A percentile compares a stretch with the other conserved stretches of the same genome.
Evolutionary conservation across 225 moss, liverwort and hornwort genomes (phyloP).

Genomic region (Bryum argenteum): DNA sequence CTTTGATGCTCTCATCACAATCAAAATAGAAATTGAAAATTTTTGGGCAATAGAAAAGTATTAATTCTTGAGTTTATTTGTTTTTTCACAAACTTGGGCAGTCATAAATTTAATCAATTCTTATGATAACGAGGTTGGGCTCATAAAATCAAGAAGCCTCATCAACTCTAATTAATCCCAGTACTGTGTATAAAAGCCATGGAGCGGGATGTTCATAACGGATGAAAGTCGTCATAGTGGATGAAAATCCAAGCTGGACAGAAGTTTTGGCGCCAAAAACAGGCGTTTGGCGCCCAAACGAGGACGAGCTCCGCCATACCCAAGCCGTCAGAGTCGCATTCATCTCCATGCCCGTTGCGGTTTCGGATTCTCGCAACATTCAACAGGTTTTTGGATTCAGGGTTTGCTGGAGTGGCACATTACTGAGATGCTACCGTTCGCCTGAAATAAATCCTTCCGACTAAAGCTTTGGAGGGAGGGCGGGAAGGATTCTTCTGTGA

Average conservation of each 20-base stretch:
- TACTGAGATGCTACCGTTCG: neutral
- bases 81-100: too few relatives aligned
- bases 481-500: neutral
- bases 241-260: slow-evolving; percentile 18
- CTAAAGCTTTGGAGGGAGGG: neutral
- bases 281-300: slow-evolving; percentile 12
- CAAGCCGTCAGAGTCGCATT: neutral
- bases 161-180: too few relatives aligned
- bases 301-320: neutral
- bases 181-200: too few relatives aligned
- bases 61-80: too few relatives aligned
- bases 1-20: too few relatives aligned
- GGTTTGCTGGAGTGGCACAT: neutral
- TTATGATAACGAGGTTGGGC: too few relatives aligned
- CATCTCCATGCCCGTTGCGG: slow-evolving; percentile 8
- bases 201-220: neutral
- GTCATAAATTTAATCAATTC: too few relatives aligned
- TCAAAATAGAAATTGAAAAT: too few relatives aligned
- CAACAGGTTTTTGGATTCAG: neutral
- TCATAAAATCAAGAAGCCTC: too few relatives aligned
- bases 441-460: neutral
- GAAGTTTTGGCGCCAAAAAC: slow-evolving; percentile 22
- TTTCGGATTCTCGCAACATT: neutral
- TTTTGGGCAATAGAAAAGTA: too few relatives aligned
- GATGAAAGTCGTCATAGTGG: neutral